Percentiles rank a stretch among this genome's conserved stretches.
phyloP scores from a whole-genome alignment of 257 asterid species.

The Fraxinus pennsylvanica region DNA sequence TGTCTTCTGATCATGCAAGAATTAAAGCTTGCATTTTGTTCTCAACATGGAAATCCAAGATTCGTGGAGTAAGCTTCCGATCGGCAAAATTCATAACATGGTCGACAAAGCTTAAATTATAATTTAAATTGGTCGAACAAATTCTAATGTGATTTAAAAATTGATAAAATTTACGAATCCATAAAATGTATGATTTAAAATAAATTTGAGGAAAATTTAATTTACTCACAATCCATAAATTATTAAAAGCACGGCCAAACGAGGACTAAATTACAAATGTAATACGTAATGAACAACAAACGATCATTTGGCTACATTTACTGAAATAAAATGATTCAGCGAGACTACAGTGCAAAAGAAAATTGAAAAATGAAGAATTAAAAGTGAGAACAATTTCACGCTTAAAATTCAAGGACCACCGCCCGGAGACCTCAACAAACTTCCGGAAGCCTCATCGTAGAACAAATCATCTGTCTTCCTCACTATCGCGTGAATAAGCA shows the following conservation, averaged over 20 bases:
- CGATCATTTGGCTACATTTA: background rate
- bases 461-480: slow-evolving; percentile 46
- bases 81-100: too few species aligned
- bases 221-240: too few species aligned
- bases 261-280: background rate
- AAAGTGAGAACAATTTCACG: background rate
- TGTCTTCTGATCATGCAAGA: background rate
- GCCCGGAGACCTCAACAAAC: slow-evolving; percentile 15
- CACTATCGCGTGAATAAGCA: slow-evolving; percentile 40
- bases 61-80: too few species aligned
- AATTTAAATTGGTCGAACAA: too few species aligned
- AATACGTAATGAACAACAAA: background rate
- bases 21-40: background rate
- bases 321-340: background rate
- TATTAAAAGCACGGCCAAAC: too few species aligned
- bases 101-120: too few species aligned
- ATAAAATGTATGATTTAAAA: too few species aligned
- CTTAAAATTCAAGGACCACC: background rate
- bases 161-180: too few species aligned
- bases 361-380: background rate
- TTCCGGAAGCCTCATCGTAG: slow-evolving; percentile 37
- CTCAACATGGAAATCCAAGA: background rate
- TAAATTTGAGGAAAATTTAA: too few species aligned
- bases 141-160: too few species aligned
- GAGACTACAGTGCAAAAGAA: background rate